phyloP scores from a whole-genome alignment of 2,329 filamentous ascomycete genomes.

The Ilyonectria sp. region DNA sequence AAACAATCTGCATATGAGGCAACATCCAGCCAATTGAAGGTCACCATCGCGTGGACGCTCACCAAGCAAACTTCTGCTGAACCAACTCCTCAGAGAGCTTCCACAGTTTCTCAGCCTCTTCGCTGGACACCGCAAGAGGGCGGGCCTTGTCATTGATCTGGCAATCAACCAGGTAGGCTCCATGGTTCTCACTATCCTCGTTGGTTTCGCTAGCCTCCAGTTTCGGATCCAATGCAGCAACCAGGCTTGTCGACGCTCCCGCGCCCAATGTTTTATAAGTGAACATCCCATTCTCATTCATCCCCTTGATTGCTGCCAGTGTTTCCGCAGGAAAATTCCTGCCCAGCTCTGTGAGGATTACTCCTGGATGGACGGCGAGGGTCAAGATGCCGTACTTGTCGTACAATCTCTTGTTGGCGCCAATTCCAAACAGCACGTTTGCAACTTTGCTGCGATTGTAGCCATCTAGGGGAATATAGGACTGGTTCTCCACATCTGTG shows the following conservation, averaged over 20 bases:
- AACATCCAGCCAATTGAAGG: too few relatives aligned
- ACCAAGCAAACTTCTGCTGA: slow-evolving; percentile 50
- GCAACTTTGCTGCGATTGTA: slow-evolving; percentile 50
- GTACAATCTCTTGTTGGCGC: slow-evolving; percentile 40
- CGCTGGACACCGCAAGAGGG: slow-evolving; percentile 38
- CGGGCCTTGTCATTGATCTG: slow-evolving; percentile 39
- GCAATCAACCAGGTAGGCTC: slow-evolving; percentile 49
- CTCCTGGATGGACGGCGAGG: slow-evolving; percentile 52
- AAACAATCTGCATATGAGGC: background rate
- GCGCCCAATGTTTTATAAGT: slow-evolving; percentile 48
- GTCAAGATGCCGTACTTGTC: slow-evolving; percentile 53
- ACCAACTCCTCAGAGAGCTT: slow-evolving; percentile 53
- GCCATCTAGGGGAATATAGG: slow-evolving; percentile 45
- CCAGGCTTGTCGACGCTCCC: slow-evolving; percentile 50
- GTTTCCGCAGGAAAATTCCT: slow-evolving; percentile 39
- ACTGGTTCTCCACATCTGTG: slow-evolving; percentile 30
- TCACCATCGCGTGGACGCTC: background rate
- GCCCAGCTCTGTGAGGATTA: slow-evolving; percentile 52
- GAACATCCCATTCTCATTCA: slow-evolving; percentile 27
- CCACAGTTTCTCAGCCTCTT: slow-evolving; percentile 54
- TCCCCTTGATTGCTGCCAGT: slow-evolving; percentile 33
- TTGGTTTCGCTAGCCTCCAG: slow-evolving; percentile 30
- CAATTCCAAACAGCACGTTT: slow-evolving; percentile 49
- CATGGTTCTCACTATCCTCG: slow-evolving; percentile 46
- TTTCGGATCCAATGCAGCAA: slow-evolving; percentile 52